Percentiles rank a stretch among this genome's conserved stretches.
phyloP scores from a whole-genome alignment of 768 basidiomycete species.

The Floccularia luteovirens region DNA sequence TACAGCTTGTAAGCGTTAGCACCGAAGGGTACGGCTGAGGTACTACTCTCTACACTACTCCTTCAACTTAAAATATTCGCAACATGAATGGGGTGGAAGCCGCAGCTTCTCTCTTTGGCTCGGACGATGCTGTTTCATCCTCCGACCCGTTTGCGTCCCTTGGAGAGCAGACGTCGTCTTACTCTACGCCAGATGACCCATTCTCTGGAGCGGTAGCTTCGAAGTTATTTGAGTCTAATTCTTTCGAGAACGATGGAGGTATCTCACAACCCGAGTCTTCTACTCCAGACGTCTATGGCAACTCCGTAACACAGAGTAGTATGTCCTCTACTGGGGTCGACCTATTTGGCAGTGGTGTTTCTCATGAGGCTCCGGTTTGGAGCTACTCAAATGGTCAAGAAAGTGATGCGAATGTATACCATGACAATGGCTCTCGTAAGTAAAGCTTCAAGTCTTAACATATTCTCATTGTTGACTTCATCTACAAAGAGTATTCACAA shows the following conservation, averaged over 20 bases:
- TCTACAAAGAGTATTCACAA: no score
- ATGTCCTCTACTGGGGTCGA: not conserved
- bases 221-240: not conserved
- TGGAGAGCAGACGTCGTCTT: constrained; percentile 19
- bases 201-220: not conserved
- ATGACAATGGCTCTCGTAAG: not conserved
- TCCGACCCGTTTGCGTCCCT: constrained; percentile 61
- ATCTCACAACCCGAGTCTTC: not conserved
- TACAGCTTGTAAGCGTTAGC: no score
- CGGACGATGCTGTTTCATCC: constrained; percentile 49
- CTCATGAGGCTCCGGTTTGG: not conserved
- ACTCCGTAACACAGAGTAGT: not conserved
- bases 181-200: not conserved
- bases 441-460: not conserved
- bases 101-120: constrained; percentile 76
- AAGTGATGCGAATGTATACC: not conserved
- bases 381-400: not conserved
- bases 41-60: not conserved
- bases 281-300: not conserved
- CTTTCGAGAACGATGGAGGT: not conserved
- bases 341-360: not conserved
- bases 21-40: no score
- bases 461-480: not conserved
- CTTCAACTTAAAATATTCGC: no score
- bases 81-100: constrained; percentile 65